Evolutionary conservation across 2,329 filamentous ascomycete genomes (phyloP).

Genomic region (Epichloe gansuensis): DNA sequence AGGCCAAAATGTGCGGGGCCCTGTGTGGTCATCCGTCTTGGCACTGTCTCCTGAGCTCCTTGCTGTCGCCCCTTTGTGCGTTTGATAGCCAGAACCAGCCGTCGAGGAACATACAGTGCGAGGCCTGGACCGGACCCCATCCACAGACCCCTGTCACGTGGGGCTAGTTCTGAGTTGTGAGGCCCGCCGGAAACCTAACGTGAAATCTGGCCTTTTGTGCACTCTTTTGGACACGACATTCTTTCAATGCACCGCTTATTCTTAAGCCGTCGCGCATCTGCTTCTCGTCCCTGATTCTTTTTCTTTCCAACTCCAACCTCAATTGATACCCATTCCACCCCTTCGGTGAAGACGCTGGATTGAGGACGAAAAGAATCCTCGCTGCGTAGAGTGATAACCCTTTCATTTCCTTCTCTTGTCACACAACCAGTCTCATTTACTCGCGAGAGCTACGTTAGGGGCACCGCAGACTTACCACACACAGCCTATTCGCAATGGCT

Average conservation of each 20-base stretch:
- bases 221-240: constrained; percentile 30
- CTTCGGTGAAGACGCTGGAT: constrained; percentile 18
- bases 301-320: constrained; percentile 11
- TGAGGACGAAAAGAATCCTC: constrained; percentile 16
- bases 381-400: constrained; percentile 15
- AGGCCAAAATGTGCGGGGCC: constrained; percentile 3
- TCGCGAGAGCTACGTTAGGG: neutral
- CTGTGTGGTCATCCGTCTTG: neutral
- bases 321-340: constrained; percentile 16
- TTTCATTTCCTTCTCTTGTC: constrained; percentile 12
- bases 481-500: constrained; percentile 29
- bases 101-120: constrained; percentile 1
- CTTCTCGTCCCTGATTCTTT: constrained; percentile 15
- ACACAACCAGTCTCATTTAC: constrained; percentile 10
- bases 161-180: constrained; percentile 9
- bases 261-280: constrained; percentile 21
- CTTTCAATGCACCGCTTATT: constrained; percentile 18
- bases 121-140: neutral
- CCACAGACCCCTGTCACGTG: constrained; percentile 17
- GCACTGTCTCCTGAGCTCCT: constrained; percentile 1
- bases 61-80: neutral
- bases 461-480: constrained; percentile 10
- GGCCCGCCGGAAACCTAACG: constrained; percentile 10
- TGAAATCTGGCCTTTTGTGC: constrained; percentile 39
- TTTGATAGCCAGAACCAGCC: neutral